Evolutionary conservation across 768 basidiomycete genomes (phyloP), one percentile per base, ranked within the genome.

Genomic region (Amanita subjunquillea): DNA sequence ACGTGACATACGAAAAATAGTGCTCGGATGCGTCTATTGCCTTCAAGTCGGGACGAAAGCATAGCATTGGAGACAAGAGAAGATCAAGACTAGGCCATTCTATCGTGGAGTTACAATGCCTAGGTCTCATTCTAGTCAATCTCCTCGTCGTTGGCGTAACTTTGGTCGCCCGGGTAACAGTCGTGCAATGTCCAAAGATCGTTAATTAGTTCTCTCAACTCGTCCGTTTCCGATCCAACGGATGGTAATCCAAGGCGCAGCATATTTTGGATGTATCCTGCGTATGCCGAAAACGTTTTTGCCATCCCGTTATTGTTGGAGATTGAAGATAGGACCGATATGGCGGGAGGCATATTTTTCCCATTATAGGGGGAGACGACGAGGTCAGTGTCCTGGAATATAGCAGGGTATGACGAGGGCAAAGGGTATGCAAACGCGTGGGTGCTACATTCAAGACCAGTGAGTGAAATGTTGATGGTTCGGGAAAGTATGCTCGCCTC

Each of bases 141-240:
- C 40, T 23, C 41, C 30, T 25, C 17, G 15, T 40, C 40, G 17
- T 42, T n/a, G 22, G 25, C 38, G 41, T 44, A 25, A n/a, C 27
- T 15, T n/a, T 10, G 25, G n/a, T n/a, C 7, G 48, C 7, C 43
- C 6, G 48, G 38, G 29, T 53, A 53, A 29, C 43, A 68, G 54
- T 83, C 82, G 45, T 75, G 72, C 27, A 85, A 65, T 17, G 71
- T 74, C 83, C 85, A 84, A 44, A 86, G 59, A 38, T 75, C 74
- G 56, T 79, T 77, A 13, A 64, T 70, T 32, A 86, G 62, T 48
- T 83, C 83, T 51, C 60, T 72, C 50, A 83, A 57, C 3, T 83
- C 83, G 55, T 85, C 85, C 3, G 62, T 55, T 51, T 80, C 75
- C 17, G 80, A 65, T 15, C 72, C 74, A 51, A 69, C 57, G 37